These are phyloP conservation scores for Neoscytalidium dimidiatum DNA, from an alignment of 2,329 filamentous ascomycete genomes.

Conservation along the genomic window DNA sequence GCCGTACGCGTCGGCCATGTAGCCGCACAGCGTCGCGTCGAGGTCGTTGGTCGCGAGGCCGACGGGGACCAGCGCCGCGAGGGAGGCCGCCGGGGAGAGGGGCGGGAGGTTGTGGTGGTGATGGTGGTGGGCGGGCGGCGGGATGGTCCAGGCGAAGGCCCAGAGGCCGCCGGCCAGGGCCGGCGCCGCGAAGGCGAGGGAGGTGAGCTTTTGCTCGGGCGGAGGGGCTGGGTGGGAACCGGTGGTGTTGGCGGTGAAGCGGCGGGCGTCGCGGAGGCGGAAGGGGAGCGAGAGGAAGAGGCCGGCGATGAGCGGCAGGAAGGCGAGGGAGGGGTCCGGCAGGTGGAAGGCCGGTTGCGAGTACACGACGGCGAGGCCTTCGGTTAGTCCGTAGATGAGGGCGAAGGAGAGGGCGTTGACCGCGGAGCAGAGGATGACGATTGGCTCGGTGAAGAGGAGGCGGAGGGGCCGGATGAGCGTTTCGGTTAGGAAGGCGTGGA, in stretches of 20 bases:
- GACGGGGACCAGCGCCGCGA: constrained; percentile 16
- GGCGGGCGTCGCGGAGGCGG: neutral
- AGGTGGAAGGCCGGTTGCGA: neutral
- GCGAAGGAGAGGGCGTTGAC: constrained; percentile 13
- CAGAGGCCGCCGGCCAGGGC: constrained; percentile 7
- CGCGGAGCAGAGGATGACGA: constrained; percentile 16
- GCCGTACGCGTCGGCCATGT: constrained; percentile 17
- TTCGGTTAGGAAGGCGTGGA: constrained; percentile 5
- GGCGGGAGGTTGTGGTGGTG: no score
- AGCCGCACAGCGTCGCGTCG: neutral
- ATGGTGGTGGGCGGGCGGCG: no score
- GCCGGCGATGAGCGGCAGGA: constrained; percentile 7
- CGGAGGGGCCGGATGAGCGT: constrained; percentile 11
- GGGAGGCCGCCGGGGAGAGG: neutral
- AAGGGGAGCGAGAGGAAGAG: neutral
- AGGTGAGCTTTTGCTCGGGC: constrained; percentile 5
- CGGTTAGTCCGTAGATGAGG: constrained; percentile 18
- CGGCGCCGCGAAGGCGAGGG: constrained; percentile 4
- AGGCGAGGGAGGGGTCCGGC: constrained; percentile 4
- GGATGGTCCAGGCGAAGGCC: constrained; percentile 15
- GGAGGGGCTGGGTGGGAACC: neutral
- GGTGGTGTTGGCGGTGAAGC: neutral
- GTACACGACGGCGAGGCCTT: constrained; percentile 19
- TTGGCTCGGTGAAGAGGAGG: constrained; percentile 20
- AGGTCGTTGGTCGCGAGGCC: constrained; percentile 16